Conservation (phyloP, 257 asterid species). For the Henckelia pumila region DNA sequence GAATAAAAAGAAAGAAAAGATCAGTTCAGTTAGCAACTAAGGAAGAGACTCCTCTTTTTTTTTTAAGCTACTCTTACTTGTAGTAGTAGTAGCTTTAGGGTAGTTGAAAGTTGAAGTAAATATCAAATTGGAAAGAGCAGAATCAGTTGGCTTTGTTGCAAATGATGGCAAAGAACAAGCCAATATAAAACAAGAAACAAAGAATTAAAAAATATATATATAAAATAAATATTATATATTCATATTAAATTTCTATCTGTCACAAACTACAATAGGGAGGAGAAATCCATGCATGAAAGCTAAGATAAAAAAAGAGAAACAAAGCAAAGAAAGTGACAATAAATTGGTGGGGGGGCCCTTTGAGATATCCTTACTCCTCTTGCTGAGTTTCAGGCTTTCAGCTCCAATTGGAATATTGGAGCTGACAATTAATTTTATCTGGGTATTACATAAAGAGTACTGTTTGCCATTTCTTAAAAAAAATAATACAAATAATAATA, state of each 20-base stretch:
- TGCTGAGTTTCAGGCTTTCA: not conserved
- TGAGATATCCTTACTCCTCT: not conserved
- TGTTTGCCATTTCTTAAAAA: too few species aligned
- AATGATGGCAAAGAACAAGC: conserved; percentile 32
- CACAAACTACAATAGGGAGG: conserved; percentile 32
- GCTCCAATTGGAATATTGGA: not conserved
- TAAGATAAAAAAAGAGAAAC: conserved; percentile 42
- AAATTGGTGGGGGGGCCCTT: not conserved
- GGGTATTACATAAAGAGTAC: too few species aligned
- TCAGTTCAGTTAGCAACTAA: not conserved
- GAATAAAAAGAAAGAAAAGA: not conserved
- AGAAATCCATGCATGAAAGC: conserved; percentile 70
- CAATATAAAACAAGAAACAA: conserved; percentile 24
- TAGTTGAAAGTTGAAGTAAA: conserved; percentile 29
- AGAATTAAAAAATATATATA: not conserved
- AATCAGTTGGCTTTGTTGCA: conserved; percentile 26
- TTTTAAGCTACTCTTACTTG: conserved; percentile 19
- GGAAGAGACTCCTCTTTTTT: conserved; percentile 22
- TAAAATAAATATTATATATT: not conserved
- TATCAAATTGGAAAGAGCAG: conserved; percentile 17
- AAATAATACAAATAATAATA: too few species aligned
- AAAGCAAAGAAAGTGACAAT: conserved; percentile 38
- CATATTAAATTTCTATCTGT: conserved; percentile 18
- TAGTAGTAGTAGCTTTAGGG: conserved; percentile 24
- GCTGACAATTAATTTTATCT: not conserved